These are phyloP conservation scores for Wickerhamomyces xylosicus DNA, from an alignment of 805 yeast species.

Conservation along the genomic window DNA sequence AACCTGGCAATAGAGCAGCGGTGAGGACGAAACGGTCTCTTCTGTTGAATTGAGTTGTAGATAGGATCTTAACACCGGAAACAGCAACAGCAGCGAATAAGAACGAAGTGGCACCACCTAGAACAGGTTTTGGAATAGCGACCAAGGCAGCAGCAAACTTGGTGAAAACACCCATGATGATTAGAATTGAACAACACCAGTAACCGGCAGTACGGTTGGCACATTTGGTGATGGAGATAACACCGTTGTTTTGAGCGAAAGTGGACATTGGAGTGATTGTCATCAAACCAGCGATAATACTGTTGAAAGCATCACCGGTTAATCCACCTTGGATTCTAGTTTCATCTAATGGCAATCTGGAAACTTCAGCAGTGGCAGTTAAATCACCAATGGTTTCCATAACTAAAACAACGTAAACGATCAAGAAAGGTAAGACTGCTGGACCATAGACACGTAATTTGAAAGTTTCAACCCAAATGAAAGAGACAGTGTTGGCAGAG, in stretches of 20 bases:
- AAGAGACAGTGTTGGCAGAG: slow-evolving; percentile 72
- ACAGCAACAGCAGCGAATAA: slow-evolving; percentile 67
- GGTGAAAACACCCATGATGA: slow-evolving; percentile 81
- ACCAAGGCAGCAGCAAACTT: slow-evolving; percentile 86
- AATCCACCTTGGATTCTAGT: slow-evolving; percentile 90
- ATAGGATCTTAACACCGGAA: slow-evolving; percentile 60
- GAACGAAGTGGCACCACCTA: slow-evolving; percentile 89
- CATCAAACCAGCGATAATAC: slow-evolving; percentile 64
- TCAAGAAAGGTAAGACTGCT: slow-evolving; percentile 73
- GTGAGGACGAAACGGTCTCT: slow-evolving; percentile 67
- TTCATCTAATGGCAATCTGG: slow-evolving; percentile 65
- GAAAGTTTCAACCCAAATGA: slow-evolving; percentile 84
- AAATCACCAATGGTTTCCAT: slow-evolving; percentile 95
- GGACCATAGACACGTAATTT: slow-evolving; percentile 73
- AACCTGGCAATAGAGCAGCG: slow-evolving; percentile 50
- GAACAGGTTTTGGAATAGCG: slow-evolving; percentile 65
- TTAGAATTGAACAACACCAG: slow-evolving; percentile 70
- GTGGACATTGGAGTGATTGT: slow-evolving; percentile 87
- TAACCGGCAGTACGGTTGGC: slow-evolving; percentile 77
- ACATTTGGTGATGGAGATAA: slow-evolving; percentile 83
- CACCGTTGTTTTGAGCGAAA: slow-evolving; percentile 94
- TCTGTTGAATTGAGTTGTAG: slow-evolving; percentile 44
- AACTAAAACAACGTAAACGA: slow-evolving; percentile 71
- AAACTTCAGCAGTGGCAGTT: slow-evolving; percentile 89
- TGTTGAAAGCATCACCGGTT: slow-evolving; percentile 79